Evolutionary conservation across 2,329 filamentous ascomycete species (phyloP).

Genomic region (Metarhizium humberi): DNA sequence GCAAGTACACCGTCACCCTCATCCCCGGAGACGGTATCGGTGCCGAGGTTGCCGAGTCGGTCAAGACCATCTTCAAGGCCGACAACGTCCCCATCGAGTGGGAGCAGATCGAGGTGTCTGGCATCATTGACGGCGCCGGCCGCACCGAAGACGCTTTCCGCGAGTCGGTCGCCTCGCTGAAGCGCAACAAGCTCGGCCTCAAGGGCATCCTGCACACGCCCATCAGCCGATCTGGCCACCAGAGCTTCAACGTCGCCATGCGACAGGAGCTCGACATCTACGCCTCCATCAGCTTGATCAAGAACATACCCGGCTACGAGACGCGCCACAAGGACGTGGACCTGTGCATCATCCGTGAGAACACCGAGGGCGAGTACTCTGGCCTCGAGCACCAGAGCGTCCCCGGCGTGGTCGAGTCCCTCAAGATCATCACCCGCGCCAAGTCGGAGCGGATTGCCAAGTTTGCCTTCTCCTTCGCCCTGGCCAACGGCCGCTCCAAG

Average conservation of each 20-base stretch:
- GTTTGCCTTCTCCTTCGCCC: conserved; percentile 95
- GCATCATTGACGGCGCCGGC: conserved; percentile 69
- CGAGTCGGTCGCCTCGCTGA: conserved; percentile 88
- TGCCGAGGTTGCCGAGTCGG: conserved; percentile 92
- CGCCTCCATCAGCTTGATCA: conserved; percentile 93
- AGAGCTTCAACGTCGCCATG: conserved; percentile 98
- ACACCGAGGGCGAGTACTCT: conserved; percentile 99
- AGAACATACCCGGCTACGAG: conserved; percentile 98
- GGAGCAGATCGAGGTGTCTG: conserved; percentile 95
- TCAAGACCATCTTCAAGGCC: conserved; percentile 99
- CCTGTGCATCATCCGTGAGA: conserved; percentile 99
- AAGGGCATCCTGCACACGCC: conserved; percentile 99
- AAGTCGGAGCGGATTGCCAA: conserved; percentile 99
- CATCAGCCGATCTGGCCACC: conserved; percentile 91
- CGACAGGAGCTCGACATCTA: conserved; percentile 99
- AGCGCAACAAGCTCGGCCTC: conserved; percentile 96
- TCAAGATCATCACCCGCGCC: conserved; percentile 99
- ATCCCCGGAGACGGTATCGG: conserved; percentile 99
- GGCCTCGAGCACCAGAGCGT: conserved; percentile 98
- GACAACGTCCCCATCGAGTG: conserved; percentile 98
- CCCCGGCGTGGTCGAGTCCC: conserved; percentile 89
- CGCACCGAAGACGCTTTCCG: conserved; percentile 92
- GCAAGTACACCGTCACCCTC: conserved; percentile 97
- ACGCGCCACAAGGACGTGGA: conserved; percentile 97
- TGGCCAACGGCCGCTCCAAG: conserved; percentile 98